Base-by-base conservation (phyloP, 2,329 filamentous ascomycete species). In the Fusarium sp. region DNA sequence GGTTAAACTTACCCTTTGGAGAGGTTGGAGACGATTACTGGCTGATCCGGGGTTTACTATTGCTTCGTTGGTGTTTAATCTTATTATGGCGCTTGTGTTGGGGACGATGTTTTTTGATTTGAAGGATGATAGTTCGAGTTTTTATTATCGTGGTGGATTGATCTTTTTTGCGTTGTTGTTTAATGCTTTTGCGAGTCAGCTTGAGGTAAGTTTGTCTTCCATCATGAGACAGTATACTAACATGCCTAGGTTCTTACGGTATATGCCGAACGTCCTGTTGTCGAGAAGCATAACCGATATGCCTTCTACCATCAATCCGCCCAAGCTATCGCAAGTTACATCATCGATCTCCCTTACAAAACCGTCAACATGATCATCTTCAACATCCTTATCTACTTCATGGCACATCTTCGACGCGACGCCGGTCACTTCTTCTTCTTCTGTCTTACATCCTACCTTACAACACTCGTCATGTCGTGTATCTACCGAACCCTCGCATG, bases 371-470 rank as follows among this genome's bases (percentile, higher is more conserved):
- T 75, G 74, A 60, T 77, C 37, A 35, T 73, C 10, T 77, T 77
- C 55, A 77, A 77, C 18, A 0, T 74, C 0, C 5, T 87, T 1
- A 79, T 92, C 0, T 92, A 92, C 79, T 92, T 92, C 77, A 88
- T 92, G 87, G 86, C 88, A 0, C 86, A 90, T 64, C 83, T 92
- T 4, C 85, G 88, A 54, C 84, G 88, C 52, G 85, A 86, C 58
- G 80, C 89, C 1, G 88, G 86, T 11, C 80, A 84, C 2, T 92
- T 91, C 81, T 92, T 92, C 80, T 88, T 90, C 78, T 85, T 86
- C 77, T 83, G 85, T 67, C 77, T 84, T 18, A 70, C 78, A 8
- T 81, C 80, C 0, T 85, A 86, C 59, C 60, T 77, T 2, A 71
- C 75, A 3, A 77, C 77, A 0, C 61, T 79, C 0, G 69, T 74